Evolutionary conservation across 2,329 filamentous ascomycete genomes (phyloP).

Genomic region (Diaporthe batatas): DNA sequence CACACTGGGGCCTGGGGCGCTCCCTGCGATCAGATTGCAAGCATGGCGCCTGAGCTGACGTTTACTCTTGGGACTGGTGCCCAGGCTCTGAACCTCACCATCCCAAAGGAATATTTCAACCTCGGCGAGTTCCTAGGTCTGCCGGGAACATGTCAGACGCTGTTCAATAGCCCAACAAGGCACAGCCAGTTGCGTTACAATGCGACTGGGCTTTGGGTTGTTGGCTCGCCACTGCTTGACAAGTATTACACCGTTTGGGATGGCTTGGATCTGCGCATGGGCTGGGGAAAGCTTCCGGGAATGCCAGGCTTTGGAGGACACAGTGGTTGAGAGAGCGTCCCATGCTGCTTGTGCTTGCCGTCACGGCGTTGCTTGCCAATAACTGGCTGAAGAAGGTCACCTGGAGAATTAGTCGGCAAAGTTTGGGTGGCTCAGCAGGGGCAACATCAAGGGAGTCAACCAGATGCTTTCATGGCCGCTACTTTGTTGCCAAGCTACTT

Average conservation of each 20-base stretch:
- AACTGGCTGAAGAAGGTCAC: too few species aligned
- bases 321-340: background rate
- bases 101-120: slow-evolving; percentile 51
- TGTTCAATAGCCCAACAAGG: slow-evolving; percentile 47
- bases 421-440: background rate
- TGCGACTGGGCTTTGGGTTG: slow-evolving; percentile 48
- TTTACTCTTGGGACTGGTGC: slow-evolving; percentile 48
- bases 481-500: too few species aligned
- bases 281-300: slow-evolving; percentile 41
- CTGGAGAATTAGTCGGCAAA: background rate
- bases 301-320: background rate
- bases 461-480: too few species aligned
- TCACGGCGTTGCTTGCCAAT: too few species aligned
- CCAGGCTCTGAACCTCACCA: slow-evolving; percentile 47
- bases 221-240: slow-evolving; percentile 52
- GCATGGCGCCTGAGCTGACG: slow-evolving; percentile 48
- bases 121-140: slow-evolving; percentile 50
- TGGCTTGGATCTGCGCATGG: slow-evolving; percentile 46
- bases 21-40: slow-evolving; percentile 49
- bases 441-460: too few species aligned
- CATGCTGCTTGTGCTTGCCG: too few species aligned
- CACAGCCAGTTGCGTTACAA: slow-evolving; percentile 42
- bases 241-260: slow-evolving; percentile 55
- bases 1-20: slow-evolving; percentile 52
- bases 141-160: slow-evolving; percentile 50